These are phyloP conservation scores for Ceratorhiza oryzae-sativae DNA, from an alignment of 1,284 basidiomycete genomes.

Conservation along the genomic window DNA sequence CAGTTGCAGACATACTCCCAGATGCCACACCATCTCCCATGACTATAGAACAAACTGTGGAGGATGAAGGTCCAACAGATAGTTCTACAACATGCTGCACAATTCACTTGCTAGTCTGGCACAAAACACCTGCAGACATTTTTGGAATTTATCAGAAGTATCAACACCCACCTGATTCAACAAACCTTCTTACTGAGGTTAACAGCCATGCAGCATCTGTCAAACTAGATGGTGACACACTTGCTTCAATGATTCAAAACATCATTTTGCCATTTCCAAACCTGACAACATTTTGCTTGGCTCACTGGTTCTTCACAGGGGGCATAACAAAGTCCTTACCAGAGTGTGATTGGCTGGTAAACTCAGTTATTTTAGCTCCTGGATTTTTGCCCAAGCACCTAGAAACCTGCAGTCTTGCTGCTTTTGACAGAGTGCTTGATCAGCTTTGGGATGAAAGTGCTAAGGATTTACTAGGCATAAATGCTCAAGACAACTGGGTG, in stretches of 20 bases:
- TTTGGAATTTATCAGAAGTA: not conserved
- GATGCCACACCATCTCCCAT: too few species aligned
- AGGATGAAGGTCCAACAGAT: too few species aligned
- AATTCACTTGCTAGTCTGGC: too few species aligned
- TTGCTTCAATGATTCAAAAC: not conserved
- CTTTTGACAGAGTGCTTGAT: not conserved
- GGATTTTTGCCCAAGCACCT: not conserved
- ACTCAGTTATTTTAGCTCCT: not conserved
- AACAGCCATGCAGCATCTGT: too few species aligned
- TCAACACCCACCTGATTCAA: not conserved
- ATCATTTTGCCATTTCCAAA: slow-evolving; percentile 2
- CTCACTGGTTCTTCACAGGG: slow-evolving; percentile 12
- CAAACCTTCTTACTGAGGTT: not conserved
- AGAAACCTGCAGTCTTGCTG: not conserved
- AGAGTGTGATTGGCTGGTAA: not conserved
- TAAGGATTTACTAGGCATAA: not conserved
- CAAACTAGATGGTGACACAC: not conserved
- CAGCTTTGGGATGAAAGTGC: not conserved
- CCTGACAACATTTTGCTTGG: not conserved
- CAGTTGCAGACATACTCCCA: too few species aligned
- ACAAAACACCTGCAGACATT: not conserved
- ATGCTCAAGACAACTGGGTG: not conserved
- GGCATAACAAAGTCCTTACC: not conserved
- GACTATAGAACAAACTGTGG: too few species aligned
- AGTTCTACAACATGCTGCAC: too few species aligned